Evolutionary conservation across 306 rosid genomes (phyloP), one percentile per base, ranked within the genome.

Genomic region (Castanea mollissima): DNA sequence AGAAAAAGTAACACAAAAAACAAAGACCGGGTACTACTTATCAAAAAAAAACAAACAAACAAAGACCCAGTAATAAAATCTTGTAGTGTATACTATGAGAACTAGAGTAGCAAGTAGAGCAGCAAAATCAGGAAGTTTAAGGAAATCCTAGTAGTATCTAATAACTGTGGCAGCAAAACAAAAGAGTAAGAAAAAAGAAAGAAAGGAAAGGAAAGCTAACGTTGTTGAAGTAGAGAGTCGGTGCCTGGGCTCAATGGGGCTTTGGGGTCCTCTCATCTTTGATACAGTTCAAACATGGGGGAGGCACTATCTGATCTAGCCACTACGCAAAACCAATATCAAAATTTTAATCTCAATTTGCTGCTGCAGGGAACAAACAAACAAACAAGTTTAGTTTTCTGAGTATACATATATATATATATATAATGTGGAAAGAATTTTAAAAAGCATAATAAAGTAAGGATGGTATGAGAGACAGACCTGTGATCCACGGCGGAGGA

Each of bases 241-340:
- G 81, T 78, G 86, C 6, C 98, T 87, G 18, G 91, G 98, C 89
- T 95, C 99, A 11, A 86, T 76, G 75, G 80, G 70, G 80, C 77
- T 86, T 1, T 88, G 88, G 52, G 92, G 83, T 74, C 81, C 90
- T 87, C 98, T 92, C 98, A 95, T 94, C 58, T 80, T 73, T 62
- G 75, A 80, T 80, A 81, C 75, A 71, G 85, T 68, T 55, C 78
- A 75, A 67, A 65, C 76, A 77, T 62, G 14, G 35, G 71, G 59
- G 29, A 82, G 75, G 38, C 52, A 76, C 64, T 81, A 67, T 88
- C 76, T 64, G 78, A 76, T 64, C 77, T 57, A 55, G 57, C 65
- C 32, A 54, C 6, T 1, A 70, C 12, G 27, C 75, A 19, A 62
- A 8, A 55, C 55, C 60, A 74, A n/a, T 49, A 18, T 10, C 27